Conservation (phyloP, 75 land plant genomes). For the Picea glauca region DNA sequence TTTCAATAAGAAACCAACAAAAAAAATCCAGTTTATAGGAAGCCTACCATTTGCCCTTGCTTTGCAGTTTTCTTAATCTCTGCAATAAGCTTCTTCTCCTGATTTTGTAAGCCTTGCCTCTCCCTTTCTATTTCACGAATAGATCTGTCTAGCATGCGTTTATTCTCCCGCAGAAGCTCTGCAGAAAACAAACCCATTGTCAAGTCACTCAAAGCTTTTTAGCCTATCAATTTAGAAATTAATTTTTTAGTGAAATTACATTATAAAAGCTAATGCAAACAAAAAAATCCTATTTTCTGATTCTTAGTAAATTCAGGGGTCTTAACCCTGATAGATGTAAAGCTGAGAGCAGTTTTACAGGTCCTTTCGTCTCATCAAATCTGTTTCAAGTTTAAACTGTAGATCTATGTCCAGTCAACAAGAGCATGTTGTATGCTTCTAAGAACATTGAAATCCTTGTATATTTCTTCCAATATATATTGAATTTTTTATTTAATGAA, state of each 20-base stretch:
- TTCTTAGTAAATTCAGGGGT: too few species aligned
- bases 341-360: too few species aligned
- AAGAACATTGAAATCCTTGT: too few species aligned
- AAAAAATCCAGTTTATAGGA: background rate
- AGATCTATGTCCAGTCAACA: background rate
- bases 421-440: too few species aligned
- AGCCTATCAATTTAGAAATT: background rate
- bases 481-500: too few species aligned
- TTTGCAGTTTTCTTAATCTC: slow-evolving; percentile 97
- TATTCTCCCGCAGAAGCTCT: slow-evolving; percentile 97
- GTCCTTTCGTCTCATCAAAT: background rate
- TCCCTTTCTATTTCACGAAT: slow-evolving; percentile 95
- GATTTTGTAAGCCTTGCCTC: slow-evolving; percentile 76
- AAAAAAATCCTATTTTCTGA: too few species aligned
- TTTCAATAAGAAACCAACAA: background rate
- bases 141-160: slow-evolving; percentile 93
- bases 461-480: too few species aligned
- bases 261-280: background rate
- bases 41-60: slow-evolving; percentile 90
- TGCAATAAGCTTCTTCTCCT: slow-evolving; percentile 91
- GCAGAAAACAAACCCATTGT: background rate
- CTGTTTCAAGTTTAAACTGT: background rate
- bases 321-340: too few species aligned
- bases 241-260: background rate
- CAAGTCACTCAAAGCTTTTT: background rate